Conservation (phyloP, 73 alveolate species). For the Tetrahymena borealis region DNA sequence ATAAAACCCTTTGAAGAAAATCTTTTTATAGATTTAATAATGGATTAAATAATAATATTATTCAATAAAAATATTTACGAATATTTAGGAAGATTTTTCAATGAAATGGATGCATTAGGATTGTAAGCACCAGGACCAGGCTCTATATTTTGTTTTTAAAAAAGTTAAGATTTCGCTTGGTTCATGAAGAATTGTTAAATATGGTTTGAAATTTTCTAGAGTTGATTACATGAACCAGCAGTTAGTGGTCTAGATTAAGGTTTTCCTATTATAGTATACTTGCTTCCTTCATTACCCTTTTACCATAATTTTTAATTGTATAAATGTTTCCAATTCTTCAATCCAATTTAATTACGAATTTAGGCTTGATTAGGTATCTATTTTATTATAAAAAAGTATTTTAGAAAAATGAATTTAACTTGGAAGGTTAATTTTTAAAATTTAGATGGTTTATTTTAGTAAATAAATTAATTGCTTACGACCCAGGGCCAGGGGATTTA, state of each 20-base stretch:
- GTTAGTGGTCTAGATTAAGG: neutral
- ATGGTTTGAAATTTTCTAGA: neutral
- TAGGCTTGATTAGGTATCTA: neutral
- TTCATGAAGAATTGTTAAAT: neutral
- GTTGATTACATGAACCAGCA: neutral
- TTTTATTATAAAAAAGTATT: neutral
- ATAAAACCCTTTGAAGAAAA: neutral
- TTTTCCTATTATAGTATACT: neutral
- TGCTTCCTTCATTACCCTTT: neutral
- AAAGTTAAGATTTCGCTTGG: neutral
- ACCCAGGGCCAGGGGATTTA: neutral
- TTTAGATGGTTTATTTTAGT: no score
- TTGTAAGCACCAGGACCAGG: neutral
- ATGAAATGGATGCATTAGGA: neutral
- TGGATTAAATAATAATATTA: neutral
- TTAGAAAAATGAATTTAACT: no score
- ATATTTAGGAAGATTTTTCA: neutral
- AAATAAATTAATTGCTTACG: no score
- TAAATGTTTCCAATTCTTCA: neutral
- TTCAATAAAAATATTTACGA: neutral
- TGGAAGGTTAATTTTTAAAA: no score
- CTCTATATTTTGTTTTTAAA: neutral
- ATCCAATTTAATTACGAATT: neutral
- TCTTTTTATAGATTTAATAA: neutral
- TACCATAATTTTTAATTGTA: neutral